Percentiles rank a stretch among this genome's conserved stretches.
phyloP scores from a whole-genome alignment of 768 basidiomycete genomes.

The Mycena metata region DNA sequence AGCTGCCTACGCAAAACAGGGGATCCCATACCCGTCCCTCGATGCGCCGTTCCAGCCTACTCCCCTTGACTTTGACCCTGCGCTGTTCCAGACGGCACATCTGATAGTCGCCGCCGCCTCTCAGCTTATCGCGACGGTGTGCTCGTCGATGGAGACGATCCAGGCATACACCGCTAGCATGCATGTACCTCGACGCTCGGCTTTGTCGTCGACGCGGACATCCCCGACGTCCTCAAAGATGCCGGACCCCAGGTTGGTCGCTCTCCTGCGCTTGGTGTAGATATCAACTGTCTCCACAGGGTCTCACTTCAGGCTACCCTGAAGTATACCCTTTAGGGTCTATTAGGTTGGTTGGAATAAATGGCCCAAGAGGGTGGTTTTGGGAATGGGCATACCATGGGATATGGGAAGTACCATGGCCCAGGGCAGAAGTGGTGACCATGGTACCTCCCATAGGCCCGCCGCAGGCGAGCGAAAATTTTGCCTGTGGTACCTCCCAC shows the following conservation, averaged over 20 bases:
- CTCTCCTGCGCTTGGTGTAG: constrained; percentile 9
- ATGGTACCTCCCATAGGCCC: too few species aligned
- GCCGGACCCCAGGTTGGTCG: constrained; percentile 42
- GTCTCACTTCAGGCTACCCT: constrained; percentile 39
- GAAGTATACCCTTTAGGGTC: too few species aligned
- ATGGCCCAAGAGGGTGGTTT: too few species aligned
- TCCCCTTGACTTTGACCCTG: constrained; percentile 41
- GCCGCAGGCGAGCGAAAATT: too few species aligned
- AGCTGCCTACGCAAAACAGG: constrained; percentile 40
- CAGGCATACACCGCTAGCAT: constrained; percentile 36
- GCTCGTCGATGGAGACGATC: constrained; percentile 36
- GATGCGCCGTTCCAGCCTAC: constrained; percentile 44
- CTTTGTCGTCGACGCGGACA: constrained; percentile 50
- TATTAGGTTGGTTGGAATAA: too few species aligned
- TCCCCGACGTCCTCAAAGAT: constrained; percentile 52
- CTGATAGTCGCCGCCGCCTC: constrained; percentile 47
- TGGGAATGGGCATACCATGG: too few species aligned
- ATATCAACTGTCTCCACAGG: constrained; percentile 35
- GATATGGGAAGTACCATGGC: too few species aligned
- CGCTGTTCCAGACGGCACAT: constrained; percentile 38
- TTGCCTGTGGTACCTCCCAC: too few species aligned
- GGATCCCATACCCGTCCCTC: constrained; percentile 42
- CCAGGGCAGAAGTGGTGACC: too few species aligned
- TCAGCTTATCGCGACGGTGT: constrained; percentile 45
- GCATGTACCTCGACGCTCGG: constrained; percentile 43